phyloP scores from a whole-genome alignment of 495 filamentous ascomycete genomes.

The Hyaloscypha bicolor region DNA sequence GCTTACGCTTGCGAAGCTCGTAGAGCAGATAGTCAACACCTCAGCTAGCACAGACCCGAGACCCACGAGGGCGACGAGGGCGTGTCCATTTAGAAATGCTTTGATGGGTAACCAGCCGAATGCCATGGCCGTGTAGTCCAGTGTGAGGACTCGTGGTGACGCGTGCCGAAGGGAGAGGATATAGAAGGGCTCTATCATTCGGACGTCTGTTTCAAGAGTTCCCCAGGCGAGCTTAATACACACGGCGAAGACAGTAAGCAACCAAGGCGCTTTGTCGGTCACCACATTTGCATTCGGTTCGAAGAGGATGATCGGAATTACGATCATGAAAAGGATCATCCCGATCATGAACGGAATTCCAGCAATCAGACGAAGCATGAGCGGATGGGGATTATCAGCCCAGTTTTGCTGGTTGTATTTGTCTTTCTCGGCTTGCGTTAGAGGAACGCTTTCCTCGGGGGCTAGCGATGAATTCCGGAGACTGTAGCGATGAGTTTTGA shows the following conservation, averaged over 20 bases:
- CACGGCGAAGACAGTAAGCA: constrained; percentile 63
- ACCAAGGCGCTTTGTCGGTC: constrained; percentile 63
- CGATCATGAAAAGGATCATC: constrained; percentile 49
- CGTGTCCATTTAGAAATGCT: constrained; percentile 63
- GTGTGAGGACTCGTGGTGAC: constrained; percentile 60
- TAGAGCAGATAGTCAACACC: constrained; percentile 67
- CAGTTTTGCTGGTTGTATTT: constrained; percentile 44
- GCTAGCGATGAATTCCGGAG: constrained; percentile 68
- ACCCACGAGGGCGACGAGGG: constrained; percentile 62
- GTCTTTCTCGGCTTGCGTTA: constrained; percentile 37
- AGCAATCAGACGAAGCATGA: constrained; percentile 63
- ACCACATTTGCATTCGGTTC: constrained; percentile 50
- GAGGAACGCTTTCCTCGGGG: constrained; percentile 43
- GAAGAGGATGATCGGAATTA: constrained; percentile 62
- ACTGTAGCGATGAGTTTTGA: constrained; percentile 65
- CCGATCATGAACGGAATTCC: constrained; percentile 59
- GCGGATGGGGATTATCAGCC: constrained; percentile 63
- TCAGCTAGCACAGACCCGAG: constrained; percentile 66
- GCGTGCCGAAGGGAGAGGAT: constrained; percentile 65
- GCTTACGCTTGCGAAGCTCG: constrained; percentile 60
- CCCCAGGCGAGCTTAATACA: constrained; percentile 68
- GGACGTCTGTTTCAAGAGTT: constrained; percentile 68
- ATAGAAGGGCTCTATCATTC: constrained; percentile 77
- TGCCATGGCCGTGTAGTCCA: constrained; percentile 73
- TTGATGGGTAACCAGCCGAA: constrained; percentile 65